Evolutionary conservation across 495 filamentous ascomycete species (phyloP).

Genomic region (Bacidia rubella): DNA sequence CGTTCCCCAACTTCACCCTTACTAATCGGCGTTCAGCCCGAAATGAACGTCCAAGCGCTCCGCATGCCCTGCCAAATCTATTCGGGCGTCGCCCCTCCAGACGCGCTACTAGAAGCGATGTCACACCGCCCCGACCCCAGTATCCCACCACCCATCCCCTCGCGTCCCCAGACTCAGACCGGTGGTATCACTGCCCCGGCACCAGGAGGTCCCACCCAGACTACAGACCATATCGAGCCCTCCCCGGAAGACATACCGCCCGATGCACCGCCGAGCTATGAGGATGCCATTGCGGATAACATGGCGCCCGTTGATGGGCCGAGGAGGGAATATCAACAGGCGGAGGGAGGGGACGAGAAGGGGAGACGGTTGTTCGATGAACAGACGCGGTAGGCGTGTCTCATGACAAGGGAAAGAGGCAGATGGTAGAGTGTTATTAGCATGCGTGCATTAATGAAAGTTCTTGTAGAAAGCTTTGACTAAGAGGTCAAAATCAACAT

Average conservation of each 20-base stretch:
- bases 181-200: constrained; percentile 16
- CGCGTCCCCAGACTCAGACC: constrained; percentile 28
- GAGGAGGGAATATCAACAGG: constrained; percentile 48
- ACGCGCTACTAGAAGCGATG: constrained; percentile 58
- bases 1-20: too few species aligned
- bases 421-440: too few species aligned
- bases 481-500: too few species aligned
- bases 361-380: constrained; percentile 2
- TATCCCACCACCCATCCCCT: constrained; percentile 10
- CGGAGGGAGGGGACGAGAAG: constrained; percentile 3
- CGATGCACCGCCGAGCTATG: constrained; percentile 66
- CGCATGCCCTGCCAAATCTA: constrained; percentile 67
- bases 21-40: too few species aligned
- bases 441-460: too few species aligned
- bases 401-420: too few species aligned
- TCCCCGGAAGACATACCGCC: constrained; percentile 32
- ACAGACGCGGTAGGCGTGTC: not conserved
- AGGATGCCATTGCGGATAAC: constrained; percentile 78
- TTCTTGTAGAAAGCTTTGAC: too few species aligned
- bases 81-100: constrained; percentile 80
- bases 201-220: constrained; percentile 15
- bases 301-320: constrained; percentile 52
- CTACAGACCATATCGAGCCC: constrained; percentile 11
- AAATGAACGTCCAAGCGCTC: constrained; percentile 60
- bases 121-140: constrained; percentile 25